Percentiles rank a stretch among this genome's conserved stretches.
These are phyloP conservation scores for Medicago arabica DNA, from an alignment of 306 rosid species.

Conservation along the genomic window DNA sequence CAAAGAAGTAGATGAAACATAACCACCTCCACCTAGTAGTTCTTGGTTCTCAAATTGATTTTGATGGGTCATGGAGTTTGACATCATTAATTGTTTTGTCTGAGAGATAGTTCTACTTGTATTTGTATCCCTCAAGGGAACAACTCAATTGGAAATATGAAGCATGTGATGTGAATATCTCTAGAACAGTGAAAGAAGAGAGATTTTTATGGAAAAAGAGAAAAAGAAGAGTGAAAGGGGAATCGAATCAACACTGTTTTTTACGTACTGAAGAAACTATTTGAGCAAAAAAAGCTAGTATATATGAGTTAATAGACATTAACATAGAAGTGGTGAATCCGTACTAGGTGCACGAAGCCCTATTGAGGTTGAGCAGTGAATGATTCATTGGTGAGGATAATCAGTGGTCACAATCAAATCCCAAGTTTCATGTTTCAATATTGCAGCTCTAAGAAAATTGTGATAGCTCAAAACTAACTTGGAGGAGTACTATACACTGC, in stretches of 20 bases:
- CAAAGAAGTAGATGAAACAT: conserved; percentile 34
- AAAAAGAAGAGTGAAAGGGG: conserved; percentile 6
- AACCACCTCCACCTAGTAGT: conserved; percentile 57
- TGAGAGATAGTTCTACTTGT: background rate
- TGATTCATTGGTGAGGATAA: conserved; percentile 44
- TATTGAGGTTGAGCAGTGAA: conserved; percentile 38
- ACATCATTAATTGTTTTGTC: conserved; percentile 34
- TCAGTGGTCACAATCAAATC: conserved; percentile 52
- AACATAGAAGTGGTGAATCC: conserved; percentile 52
- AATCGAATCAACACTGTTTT: conserved; percentile 26
- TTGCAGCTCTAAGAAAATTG: conserved; percentile 26
- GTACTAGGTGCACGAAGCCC: conserved; percentile 45
- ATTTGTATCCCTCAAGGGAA: too few species aligned
- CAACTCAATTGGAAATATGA: background rate
- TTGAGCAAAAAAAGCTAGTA: conserved; percentile 45
- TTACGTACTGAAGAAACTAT: conserved; percentile 42
- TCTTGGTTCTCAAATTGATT: conserved; percentile 64
- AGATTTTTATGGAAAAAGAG: conserved; percentile 27
- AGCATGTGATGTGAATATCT: background rate
- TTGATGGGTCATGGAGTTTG: conserved; percentile 61
- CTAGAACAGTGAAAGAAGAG: conserved; percentile 31
- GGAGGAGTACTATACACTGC: conserved; percentile 12
- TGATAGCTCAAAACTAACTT: conserved; percentile 31
- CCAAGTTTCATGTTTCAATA: conserved; percentile 37
- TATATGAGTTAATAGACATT: conserved; percentile 30